Percentiles rank a stretch among this genome's conserved stretches.
Evolutionary conservation across 2,329 filamentous ascomycete species (phyloP).

Genomic region (Paraphoma chrysanthemicola): DNA sequence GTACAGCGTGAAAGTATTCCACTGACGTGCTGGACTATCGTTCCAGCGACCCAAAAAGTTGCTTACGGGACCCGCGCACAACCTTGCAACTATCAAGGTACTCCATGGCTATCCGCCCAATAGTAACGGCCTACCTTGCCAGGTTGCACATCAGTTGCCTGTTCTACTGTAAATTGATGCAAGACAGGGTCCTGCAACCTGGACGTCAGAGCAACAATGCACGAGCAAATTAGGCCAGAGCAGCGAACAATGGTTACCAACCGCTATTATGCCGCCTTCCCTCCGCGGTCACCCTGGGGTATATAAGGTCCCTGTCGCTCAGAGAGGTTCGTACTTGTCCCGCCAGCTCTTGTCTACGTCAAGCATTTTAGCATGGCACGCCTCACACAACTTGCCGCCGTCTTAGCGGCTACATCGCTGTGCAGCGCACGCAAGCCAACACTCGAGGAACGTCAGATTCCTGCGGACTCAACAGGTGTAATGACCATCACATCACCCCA

Average conservation of each 20-base stretch:
- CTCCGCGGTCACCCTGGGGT: neutral
- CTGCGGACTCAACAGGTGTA: constrained; percentile 38
- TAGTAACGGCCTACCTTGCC: neutral
- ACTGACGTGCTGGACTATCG: neutral
- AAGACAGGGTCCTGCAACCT: constrained; percentile 4
- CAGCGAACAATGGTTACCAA: neutral
- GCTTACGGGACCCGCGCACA: constrained; percentile 8
- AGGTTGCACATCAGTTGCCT: constrained; percentile 16
- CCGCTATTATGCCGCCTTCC: neutral
- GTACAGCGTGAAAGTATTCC: neutral
- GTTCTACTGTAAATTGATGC: constrained; percentile 15
- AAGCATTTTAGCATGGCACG: constrained; percentile 31
- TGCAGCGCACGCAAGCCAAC: constrained; percentile 31
- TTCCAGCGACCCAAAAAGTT: neutral
- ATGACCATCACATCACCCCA: constrained; percentile 43
- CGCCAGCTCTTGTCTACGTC: constrained; percentile 7
- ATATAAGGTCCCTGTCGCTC: constrained; percentile 12
- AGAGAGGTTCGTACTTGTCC: constrained; percentile 4
- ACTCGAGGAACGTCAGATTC: constrained; percentile 36
- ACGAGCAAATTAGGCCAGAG: neutral
- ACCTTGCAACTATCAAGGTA: constrained; percentile 12
- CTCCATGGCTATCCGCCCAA: constrained; percentile 16
- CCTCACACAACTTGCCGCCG: constrained; percentile 24
- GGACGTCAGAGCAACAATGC: neutral
- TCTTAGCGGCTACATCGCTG: constrained; percentile 27